Percentiles rank a stretch among this genome's conserved stretches.
Evolutionary conservation across 202 grass and related monocot genomes (phyloP).

Genomic region (Elaeis oleifera): DNA sequence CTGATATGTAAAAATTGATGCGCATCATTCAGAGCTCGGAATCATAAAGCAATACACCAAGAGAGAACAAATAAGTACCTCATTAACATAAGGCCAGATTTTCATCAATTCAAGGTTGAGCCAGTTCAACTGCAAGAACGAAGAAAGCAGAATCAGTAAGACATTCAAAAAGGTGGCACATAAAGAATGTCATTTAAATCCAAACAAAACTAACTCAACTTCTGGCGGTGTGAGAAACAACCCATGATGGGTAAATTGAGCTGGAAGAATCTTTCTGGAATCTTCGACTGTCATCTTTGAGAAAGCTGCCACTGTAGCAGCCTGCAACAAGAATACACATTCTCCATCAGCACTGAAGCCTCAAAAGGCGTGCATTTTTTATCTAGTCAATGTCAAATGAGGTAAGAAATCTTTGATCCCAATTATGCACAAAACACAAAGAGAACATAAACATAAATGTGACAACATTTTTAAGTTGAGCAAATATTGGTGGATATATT

Average conservation of each 20-base stretch:
- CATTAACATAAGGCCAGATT: slow-evolving; percentile 85
- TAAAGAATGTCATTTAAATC: not conserved
- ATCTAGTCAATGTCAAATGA: not conserved
- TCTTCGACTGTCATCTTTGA: slow-evolving; percentile 78
- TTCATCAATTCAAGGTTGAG: slow-evolving; percentile 71
- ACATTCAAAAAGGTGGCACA: slow-evolving; percentile 16
- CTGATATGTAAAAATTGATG: too few species aligned
- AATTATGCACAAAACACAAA: too few species aligned
- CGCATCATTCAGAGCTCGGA: too few species aligned
- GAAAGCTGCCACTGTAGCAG: slow-evolving; percentile 47
- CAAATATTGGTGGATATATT: too few species aligned
- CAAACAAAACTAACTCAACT: slow-evolving; percentile 51
- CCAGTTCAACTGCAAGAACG: slow-evolving; percentile 73
- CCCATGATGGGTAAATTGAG: slow-evolving; percentile 87
- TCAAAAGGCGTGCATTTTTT: not conserved
- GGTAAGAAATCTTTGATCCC: not conserved
- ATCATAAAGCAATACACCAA: slow-evolving; percentile 3
- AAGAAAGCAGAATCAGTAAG: slow-evolving; percentile 31
- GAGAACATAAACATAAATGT: too few species aligned
- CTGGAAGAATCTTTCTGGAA: slow-evolving; percentile 61
- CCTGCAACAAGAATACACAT: slow-evolving; percentile 31
- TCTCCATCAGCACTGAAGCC: not conserved
- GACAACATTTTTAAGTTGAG: too few species aligned
- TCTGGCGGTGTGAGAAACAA: slow-evolving; percentile 77
- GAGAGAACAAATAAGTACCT: slow-evolving; percentile 41